Evolutionary conservation across 2,329 filamentous ascomycete genomes (phyloP).

Genomic region (Stemphylium beticola): DNA sequence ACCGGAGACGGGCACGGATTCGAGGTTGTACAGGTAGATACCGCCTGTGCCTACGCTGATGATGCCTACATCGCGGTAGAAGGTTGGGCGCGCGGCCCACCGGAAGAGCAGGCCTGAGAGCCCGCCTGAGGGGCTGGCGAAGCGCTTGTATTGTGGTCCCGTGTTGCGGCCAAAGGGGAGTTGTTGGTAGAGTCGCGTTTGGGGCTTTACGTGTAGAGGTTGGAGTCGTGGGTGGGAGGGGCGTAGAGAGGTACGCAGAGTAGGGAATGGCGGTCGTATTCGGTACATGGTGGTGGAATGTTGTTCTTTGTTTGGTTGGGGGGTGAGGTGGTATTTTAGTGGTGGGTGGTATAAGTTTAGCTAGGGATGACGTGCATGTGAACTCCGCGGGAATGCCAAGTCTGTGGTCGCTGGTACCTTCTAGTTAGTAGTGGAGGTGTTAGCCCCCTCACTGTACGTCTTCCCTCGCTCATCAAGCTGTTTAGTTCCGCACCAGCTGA

Average conservation of each 20-base stretch:
- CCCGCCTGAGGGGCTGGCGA: slow-evolving; percentile 23
- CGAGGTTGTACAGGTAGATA: slow-evolving; percentile 73
- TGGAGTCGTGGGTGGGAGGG: neutral
- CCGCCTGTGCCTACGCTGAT: slow-evolving; percentile 52
- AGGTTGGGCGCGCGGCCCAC: slow-evolving; percentile 55
- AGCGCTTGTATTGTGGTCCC: slow-evolving; percentile 39
- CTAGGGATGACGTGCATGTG: slow-evolving; percentile 1
- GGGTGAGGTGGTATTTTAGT: neutral
- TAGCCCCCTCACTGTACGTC: neutral
- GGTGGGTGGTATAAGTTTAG: no score
- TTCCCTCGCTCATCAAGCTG: neutral
- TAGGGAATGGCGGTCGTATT: slow-evolving; percentile 16
- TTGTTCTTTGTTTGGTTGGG: neutral
- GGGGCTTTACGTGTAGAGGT: neutral
- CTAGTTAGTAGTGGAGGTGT: neutral
- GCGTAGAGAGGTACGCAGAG: slow-evolving; percentile 8
- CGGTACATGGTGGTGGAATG: slow-evolving; percentile 22
- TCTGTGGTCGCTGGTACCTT: neutral
- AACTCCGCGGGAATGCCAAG: slow-evolving; percentile 27
- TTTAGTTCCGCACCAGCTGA: no score
- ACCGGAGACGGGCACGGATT: slow-evolving; percentile 74
- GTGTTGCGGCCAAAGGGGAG: slow-evolving; percentile 27
- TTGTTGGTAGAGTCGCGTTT: slow-evolving; percentile 32
- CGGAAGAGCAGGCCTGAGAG: slow-evolving; percentile 33
- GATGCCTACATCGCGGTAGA: slow-evolving; percentile 54